Evolutionary conservation across 129 eudicot genomes (phyloP).

Genomic region (Ambrosia artemisiifolia): DNA sequence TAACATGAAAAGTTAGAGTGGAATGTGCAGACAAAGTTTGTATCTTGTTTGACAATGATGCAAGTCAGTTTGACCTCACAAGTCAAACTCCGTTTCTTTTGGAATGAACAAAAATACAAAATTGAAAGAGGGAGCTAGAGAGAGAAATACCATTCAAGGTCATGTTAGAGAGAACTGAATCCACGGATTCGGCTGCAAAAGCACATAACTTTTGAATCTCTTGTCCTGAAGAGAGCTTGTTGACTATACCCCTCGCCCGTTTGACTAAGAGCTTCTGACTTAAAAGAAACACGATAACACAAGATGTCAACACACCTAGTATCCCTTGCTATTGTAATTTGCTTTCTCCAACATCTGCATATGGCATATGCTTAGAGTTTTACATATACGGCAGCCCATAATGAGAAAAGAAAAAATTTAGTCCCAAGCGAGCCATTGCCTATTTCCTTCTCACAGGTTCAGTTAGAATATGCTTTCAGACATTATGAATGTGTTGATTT

Average conservation of each 20-base stretch:
- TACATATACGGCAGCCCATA: slow-evolving; percentile 26
- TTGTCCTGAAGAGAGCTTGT: slow-evolving; percentile 78
- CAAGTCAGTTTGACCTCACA: slow-evolving; percentile 16
- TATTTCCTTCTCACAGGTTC: too few relatives aligned
- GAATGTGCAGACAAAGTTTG: neutral
- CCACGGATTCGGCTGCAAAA: slow-evolving; percentile 56
- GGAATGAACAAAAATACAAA: slow-evolving; percentile 4
- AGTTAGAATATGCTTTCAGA: too few relatives aligned
- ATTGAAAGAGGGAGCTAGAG: neutral
- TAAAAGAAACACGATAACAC: slow-evolving; percentile 69
- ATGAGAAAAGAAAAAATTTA: neutral
- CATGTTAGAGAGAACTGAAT: slow-evolving; percentile 35
- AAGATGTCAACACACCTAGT: slow-evolving; percentile 86
- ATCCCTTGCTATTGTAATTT: slow-evolving; percentile 66
- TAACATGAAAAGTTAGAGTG: neutral
- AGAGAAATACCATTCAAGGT: slow-evolving; percentile 15
- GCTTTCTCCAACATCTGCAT: slow-evolving; percentile 77
- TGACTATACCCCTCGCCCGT: slow-evolving; percentile 85
- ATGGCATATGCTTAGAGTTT: slow-evolving; percentile 1
- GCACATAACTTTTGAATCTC: slow-evolving; percentile 74
- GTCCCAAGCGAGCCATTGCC: too few relatives aligned
- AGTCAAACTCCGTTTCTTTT: slow-evolving; percentile 8
- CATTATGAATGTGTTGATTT: neutral
- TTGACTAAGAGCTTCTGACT: slow-evolving; percentile 77
- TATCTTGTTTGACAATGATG: neutral